These are phyloP conservation scores for Periconia digitata DNA, from an alignment of 2,329 filamentous ascomycete genomes.

Conservation along the genomic window DNA sequence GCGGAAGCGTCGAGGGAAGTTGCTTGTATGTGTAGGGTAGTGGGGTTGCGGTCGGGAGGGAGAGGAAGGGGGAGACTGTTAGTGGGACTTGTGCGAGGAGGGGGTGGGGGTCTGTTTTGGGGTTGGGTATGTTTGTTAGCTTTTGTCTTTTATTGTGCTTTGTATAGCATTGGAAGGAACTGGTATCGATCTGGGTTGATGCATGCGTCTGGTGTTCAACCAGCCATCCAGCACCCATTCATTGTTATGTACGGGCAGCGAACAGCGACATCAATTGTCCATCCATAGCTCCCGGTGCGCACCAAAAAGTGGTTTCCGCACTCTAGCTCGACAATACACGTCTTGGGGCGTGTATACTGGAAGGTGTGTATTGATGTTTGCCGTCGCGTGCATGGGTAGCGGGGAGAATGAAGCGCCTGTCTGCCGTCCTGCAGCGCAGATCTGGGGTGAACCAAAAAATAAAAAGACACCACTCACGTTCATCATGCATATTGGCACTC, in stretches of 20 bases:
- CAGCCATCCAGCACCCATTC: too few relatives aligned
- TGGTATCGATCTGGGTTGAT: not conserved
- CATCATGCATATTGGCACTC: conserved; percentile 40
- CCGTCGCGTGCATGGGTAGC: not conserved
- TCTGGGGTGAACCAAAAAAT: not conserved
- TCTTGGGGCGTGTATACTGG: too few relatives aligned
- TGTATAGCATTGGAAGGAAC: not conserved
- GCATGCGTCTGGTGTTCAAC: not conserved
- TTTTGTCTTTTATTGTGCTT: not conserved
- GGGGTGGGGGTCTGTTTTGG: conserved; percentile 65
- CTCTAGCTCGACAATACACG: too few relatives aligned
- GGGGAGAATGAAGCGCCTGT: not conserved
- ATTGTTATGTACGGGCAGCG: too few relatives aligned
- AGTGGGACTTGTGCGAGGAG: conserved; percentile 90
- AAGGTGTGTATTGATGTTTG: too few relatives aligned
- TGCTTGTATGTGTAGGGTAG: conserved; percentile 94
- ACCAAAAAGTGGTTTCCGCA: too few relatives aligned
- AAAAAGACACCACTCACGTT: conserved; percentile 41
- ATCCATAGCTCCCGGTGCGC: too few relatives aligned
- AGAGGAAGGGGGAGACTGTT: conserved; percentile 91
- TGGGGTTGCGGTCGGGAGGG: conserved; percentile 83
- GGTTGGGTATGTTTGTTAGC: conserved; percentile 10
- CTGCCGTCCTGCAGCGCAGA: not conserved
- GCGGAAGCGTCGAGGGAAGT: conserved; percentile 83
- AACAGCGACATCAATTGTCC: too few relatives aligned